These are phyloP conservation scores for Tinospora cordifolia DNA, from an alignment of 164 flowering plant species.

Conservation along the genomic window DNA sequence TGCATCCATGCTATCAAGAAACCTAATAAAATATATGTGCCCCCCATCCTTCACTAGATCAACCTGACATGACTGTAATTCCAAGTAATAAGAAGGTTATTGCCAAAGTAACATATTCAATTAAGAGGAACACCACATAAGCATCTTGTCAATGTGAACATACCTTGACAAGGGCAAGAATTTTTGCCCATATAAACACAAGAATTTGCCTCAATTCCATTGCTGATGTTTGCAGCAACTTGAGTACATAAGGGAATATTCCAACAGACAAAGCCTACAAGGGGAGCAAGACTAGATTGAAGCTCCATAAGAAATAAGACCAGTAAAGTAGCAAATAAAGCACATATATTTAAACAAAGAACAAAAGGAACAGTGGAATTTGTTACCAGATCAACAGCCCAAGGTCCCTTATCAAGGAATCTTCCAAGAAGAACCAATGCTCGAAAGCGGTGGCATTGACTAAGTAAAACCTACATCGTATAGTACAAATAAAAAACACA, in stretches of 20 bases:
- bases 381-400: constrained; percentile 96
- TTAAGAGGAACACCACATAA: not conserved
- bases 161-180: constrained; percentile 97
- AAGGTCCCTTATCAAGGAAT: constrained; percentile 95
- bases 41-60: constrained; percentile 99
- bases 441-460: constrained; percentile 89
- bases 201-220: constrained; percentile 87
- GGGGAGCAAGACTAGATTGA: constrained; percentile 4
- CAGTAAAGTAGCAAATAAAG: not conserved
- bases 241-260: constrained; percentile 91
- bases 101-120: not conserved
- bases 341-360: not conserved
- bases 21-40: constrained; percentile 78
- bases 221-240: constrained; percentile 84
- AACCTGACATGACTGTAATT: constrained; percentile 85
- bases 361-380: constrained; percentile 4
- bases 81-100: constrained; percentile 14
- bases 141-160: not conserved
- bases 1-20: constrained; percentile 88
- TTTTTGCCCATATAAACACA: constrained; percentile 98
- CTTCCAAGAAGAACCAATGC: constrained; percentile 93
- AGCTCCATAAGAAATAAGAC: constrained; percentile 1
- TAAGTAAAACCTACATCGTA: constrained; percentile 68
- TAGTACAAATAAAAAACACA: not conserved
- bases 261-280: constrained; percentile 94